phyloP scores from a whole-genome alignment of 73 alveolate genomes.

The Uronychia binucleata region DNA sequence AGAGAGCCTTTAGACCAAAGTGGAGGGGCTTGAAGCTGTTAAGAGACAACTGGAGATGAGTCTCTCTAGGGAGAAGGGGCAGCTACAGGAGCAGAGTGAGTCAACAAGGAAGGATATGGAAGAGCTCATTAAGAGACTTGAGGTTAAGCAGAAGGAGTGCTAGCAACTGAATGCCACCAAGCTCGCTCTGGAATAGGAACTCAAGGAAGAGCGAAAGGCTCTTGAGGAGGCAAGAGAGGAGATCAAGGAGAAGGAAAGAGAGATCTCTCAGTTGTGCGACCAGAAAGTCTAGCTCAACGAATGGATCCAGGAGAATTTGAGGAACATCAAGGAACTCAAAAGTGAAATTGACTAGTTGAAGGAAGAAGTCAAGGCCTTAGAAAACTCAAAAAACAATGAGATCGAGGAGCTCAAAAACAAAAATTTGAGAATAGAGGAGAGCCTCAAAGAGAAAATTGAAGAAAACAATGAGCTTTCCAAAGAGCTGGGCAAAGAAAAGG shows the following conservation, averaged over 20 bases:
- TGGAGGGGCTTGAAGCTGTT: not conserved
- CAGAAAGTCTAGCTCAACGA: no score
- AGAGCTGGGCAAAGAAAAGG: not conserved
- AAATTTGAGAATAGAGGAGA: conserved; percentile 10
- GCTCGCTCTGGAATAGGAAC: no score
- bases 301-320: not conserved
- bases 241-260: not conserved
- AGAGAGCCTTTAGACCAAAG: not conserved
- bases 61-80: not conserved
- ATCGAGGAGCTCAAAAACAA: conserved; percentile 16
- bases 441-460: conserved; percentile 10
- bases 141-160: not conserved
- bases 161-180: no score
- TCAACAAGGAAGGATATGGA: not conserved
- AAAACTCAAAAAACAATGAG: no score
- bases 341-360: conserved; percentile 2
- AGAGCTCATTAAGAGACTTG: not conserved
- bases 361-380: not conserved
- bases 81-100: not conserved
- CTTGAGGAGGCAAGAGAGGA: not conserved
- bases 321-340: conserved; percentile 3
- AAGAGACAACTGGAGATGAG: no score
- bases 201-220: not conserved
- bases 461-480: not conserved
- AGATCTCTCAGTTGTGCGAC: not conserved